A percentile compares a stretch with the other conserved stretches of the same genome.
Evolutionary conservation across 768 basidiomycete genomes (phyloP).

Genomic region (Suillus hirtellus): DNA sequence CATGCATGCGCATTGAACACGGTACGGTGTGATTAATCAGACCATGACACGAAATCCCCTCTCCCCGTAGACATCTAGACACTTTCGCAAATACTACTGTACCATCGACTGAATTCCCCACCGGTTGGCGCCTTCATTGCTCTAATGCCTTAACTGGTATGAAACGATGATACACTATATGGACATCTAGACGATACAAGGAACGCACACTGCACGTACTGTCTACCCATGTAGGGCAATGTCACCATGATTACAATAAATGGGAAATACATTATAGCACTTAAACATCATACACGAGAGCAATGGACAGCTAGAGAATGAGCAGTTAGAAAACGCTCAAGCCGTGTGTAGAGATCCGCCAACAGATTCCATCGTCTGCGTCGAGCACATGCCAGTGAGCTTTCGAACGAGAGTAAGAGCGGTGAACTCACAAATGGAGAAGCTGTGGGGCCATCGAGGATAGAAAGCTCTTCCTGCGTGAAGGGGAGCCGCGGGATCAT

Average conservation of each 20-base stretch:
- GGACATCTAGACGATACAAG: not conserved
- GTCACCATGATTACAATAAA: not conserved
- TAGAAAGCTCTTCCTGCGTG: slow-evolving; percentile 71
- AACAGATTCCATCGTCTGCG: slow-evolving; percentile 46
- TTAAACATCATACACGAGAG: not conserved
- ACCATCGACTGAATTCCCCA: not conserved
- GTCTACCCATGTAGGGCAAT: not conserved
- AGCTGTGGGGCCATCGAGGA: slow-evolving; percentile 89
- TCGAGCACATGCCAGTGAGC: not conserved
- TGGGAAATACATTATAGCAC: not conserved
- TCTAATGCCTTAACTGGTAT: not conserved
- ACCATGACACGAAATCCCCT: not conserved
- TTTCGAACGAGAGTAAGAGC: not conserved
- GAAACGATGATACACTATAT: not conserved
- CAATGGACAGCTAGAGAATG: not conserved
- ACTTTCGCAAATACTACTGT: not conserved
- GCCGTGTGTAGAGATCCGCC: slow-evolving; percentile 29
- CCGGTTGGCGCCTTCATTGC: not conserved
- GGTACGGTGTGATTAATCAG: not conserved
- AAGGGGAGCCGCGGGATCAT: slow-evolving; percentile 79
- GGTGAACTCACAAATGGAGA: slow-evolving; percentile 71
- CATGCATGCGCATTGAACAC: not conserved
- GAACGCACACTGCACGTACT: not conserved
- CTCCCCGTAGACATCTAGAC: not conserved
- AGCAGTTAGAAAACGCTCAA: not conserved